A percentile compares a stretch with the other conserved stretches of the same genome.
phyloP scores from a whole-genome alignment of 768 basidiomycete species.

The Leccinum longicurvipes region DNA sequence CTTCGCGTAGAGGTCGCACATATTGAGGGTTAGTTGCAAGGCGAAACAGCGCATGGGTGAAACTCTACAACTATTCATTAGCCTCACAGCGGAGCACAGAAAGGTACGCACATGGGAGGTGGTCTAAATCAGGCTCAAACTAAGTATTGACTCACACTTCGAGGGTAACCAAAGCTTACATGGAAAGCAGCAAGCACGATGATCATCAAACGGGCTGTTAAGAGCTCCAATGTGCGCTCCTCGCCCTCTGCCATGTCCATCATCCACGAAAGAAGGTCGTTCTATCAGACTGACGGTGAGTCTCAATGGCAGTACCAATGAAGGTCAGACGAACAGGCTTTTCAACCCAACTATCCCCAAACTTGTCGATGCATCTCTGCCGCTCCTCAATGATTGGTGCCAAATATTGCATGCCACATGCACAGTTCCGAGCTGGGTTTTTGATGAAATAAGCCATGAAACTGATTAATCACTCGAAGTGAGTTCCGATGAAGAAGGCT shows the following conservation, averaged over 20 bases:
- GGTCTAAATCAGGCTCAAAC: neutral
- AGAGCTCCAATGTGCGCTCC: neutral
- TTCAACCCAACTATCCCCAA: neutral
- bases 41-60: neutral
- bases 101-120: neutral
- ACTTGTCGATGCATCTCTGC: neutral
- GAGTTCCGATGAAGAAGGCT: neutral
- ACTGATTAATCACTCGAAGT: neutral
- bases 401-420: neutral
- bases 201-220: neutral
- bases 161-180: conserved; percentile 4
- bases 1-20: neutral
- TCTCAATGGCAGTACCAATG: neutral
- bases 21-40: neutral
- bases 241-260: neutral
- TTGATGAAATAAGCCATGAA: neutral
- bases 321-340: neutral
- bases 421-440: neutral
- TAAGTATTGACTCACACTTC: neutral
- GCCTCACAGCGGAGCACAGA: neutral
- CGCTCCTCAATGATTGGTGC: conserved; percentile 2
- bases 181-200: conserved; percentile 1
- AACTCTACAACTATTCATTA: neutral
- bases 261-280: neutral
- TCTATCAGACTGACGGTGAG: neutral